Evolutionary conservation across 1,284 basidiomycete genomes (phyloP).

Genomic region (Pholiota adiposa): DNA sequence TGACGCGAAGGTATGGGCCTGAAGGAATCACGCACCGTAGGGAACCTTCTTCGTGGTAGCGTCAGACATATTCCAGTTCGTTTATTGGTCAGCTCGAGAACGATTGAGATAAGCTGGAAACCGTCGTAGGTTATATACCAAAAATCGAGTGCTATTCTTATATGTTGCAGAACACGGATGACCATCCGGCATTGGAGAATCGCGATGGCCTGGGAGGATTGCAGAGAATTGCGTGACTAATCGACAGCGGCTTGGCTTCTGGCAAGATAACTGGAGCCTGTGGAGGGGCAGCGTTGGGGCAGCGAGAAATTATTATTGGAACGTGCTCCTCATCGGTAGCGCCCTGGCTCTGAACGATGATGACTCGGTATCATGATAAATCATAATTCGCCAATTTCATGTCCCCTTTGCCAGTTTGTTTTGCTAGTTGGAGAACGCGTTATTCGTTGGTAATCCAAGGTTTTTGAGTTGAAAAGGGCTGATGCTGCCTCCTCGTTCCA

Average conservation of each 20-base stretch:
- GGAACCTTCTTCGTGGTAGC: neutral
- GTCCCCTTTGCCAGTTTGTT: no score
- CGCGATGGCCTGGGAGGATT: neutral
- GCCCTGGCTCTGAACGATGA: neutral
- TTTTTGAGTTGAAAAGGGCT: no score
- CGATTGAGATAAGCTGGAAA: neutral
- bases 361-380: no score
- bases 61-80: neutral
- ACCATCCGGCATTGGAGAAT: neutral
- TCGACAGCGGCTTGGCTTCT: neutral
- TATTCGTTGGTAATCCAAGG: no score
- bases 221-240: conserved; percentile 1
- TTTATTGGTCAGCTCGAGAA: neutral
- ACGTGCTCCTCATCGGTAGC: neutral
- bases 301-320: neutral
- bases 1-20: neutral
- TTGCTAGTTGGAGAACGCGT: no score
- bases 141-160: neutral
- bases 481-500: no score
- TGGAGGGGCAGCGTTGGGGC: no score
- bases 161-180: neutral
- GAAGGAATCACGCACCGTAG: neutral
- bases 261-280: neutral
- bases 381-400: no score
- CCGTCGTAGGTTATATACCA: neutral